Conservation (phyloP, 805 yeast genomes). For the Pichia californica region DNA sequence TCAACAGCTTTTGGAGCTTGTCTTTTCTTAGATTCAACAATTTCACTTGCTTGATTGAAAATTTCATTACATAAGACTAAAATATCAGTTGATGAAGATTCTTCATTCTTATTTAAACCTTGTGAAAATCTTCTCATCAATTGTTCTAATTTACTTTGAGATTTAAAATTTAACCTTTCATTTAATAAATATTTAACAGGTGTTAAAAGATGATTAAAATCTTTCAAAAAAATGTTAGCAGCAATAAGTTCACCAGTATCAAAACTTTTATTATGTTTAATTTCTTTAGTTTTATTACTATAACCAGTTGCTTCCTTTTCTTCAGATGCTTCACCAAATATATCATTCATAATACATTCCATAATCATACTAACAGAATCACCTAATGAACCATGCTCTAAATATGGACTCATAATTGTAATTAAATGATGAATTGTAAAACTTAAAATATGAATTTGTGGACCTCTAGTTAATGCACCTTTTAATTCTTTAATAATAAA, state of each 20-base stretch:
- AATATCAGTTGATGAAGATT: constrained; percentile 48
- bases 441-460: constrained; percentile 89
- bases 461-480: constrained; percentile 77
- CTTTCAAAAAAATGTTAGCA: constrained; percentile 49
- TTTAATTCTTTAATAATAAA: constrained; percentile 75
- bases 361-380: constrained; percentile 52
- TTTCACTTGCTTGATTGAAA: constrained; percentile 44
- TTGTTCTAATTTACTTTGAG: constrained; percentile 73
- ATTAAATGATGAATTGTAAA: constrained; percentile 76
- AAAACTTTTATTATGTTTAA: constrained; percentile 79
- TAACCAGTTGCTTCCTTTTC: constrained; percentile 96
- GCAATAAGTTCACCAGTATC: constrained; percentile 82
- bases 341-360: constrained; percentile 81
- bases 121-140: constrained; percentile 65
- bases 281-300: constrained; percentile 79
- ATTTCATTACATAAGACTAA: constrained; percentile 71
- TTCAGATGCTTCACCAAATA: constrained; percentile 85
- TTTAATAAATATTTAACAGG: constrained; percentile 63
- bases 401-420: constrained; percentile 35
- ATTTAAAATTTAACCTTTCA: constrained; percentile 60
- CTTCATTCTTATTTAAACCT: constrained; percentile 73
- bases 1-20: constrained; percentile 16
- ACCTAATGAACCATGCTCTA: constrained; percentile 71
- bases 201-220: constrained; percentile 50
- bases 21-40: constrained; percentile 16